Base-by-base conservation (phyloP, 2,329 filamentous ascomycete genomes). In the Annulohypoxylon truncatum region DNA sequence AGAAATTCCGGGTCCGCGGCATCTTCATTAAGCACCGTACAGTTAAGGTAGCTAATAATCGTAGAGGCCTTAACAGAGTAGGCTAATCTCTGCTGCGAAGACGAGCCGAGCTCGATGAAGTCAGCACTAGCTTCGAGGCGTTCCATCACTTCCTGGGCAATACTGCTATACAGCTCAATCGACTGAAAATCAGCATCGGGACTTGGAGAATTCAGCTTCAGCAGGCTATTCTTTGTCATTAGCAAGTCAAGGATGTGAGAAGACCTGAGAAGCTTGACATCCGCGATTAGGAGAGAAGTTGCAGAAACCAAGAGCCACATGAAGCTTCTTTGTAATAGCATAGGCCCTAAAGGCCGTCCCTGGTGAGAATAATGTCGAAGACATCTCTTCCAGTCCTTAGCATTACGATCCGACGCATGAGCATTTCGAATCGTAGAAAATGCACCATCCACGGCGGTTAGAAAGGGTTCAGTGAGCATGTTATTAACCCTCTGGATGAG, bases 361-460 rank as follows among this genome's bases (percentile, higher is more conserved):
- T 88, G 85, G 13, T 89, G 87, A 26, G 92, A 89, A 80, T 98
- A 99, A 66, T 94, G 92, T 46, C 91, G 92, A 61, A 93, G 82
- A 78, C 93, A 93, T 69, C 90, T 89, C 80, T 92, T 96, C 96
- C 96, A 99, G 70, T 97, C 92, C 74, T 89, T 91, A 18, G 92
- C 82, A 26, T 86, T 81, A 50, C 85, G 84, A 67, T 92, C 89
- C 22, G 88, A 82, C 26, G 85, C 85, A 70, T 88, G 89, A 2
- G 90, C 87, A 78, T 96, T 97, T 59, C 95, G 91, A 69, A 98
- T 92, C 7, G 92, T 94, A 7, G 95, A 97, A 62, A 97, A 90
- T 7, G 94, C 92, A 0, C 93, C 93, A 80, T 98, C 96, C 35
- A 98, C 87, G 1, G 92, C 90, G 10, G 96, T 88, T 70, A 97